A percentile compares a stretch with the other conserved stretches of the same genome.
Conservation (phyloP, 805 yeast genomes). For the Millerago galiae region DNA sequence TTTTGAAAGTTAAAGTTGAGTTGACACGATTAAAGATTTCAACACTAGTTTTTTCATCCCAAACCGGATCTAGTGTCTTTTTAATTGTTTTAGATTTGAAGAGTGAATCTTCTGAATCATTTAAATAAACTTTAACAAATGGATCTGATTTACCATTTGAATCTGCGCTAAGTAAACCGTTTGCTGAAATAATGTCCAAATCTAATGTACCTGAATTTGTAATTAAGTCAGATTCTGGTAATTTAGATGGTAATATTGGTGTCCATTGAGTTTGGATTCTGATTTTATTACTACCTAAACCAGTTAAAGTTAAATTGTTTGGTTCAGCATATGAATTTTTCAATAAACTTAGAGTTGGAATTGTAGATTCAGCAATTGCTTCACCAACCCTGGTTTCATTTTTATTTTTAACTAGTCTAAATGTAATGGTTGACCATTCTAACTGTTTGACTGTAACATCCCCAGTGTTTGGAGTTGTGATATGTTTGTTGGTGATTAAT, state of each 20-base stretch:
- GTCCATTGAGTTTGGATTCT: conserved; percentile 67
- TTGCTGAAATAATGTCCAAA: conserved; percentile 57
- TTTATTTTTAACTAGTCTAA: conserved; percentile 55
- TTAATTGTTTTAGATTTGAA: conserved; percentile 75
- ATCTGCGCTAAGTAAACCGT: conserved; percentile 77
- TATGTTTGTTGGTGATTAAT: conserved; percentile 31
- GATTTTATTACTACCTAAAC: conserved; percentile 46
- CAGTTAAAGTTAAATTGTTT: conserved; percentile 46
- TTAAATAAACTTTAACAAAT: conserved; percentile 60
- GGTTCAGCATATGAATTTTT: conserved; percentile 61
- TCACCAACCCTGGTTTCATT: conserved; percentile 50
- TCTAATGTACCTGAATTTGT: conserved; percentile 68
- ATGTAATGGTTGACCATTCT: conserved; percentile 59
- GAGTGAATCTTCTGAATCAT: conserved; percentile 45
- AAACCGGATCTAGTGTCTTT: conserved; percentile 84
- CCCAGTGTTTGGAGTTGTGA: conserved; percentile 46
- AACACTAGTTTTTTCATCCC: conserved; percentile 66
- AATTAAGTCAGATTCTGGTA: conserved; percentile 72
- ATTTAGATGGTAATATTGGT: conserved; percentile 53
- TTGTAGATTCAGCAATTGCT: conserved; percentile 50
- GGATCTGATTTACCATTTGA: conserved; percentile 93
- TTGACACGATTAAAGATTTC: conserved; percentile 57
- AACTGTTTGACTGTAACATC: conserved; percentile 75
- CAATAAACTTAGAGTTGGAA: conserved; percentile 63
- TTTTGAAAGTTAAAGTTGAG: conserved; percentile 49